Base-by-base conservation (phyloP, 1,284 basidiomycete species). In the Microbotryum saponariae region DNA sequence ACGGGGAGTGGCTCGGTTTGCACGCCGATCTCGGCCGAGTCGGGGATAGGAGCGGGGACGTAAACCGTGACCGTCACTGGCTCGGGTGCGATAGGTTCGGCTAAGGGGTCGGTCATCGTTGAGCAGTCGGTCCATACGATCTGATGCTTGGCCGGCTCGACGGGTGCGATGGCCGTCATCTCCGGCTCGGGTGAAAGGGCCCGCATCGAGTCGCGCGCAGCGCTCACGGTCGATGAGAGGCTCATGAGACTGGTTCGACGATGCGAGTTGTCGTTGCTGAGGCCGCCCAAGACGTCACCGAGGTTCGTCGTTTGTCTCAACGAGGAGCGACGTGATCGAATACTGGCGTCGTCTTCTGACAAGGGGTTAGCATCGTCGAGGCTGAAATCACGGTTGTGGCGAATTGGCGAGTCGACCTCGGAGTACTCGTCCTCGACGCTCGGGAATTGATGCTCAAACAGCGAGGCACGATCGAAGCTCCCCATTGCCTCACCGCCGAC, bases 281-380 rank as follows among this genome's bases (percentile, higher is more conserved):
- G 51, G 48, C 46, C 47, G 4, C 60, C 59, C 20, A 68, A 57
- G 16, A 59, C 57, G 31, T 60, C 60, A 47, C 60, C 64, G 37
- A 68, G 58, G 6, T 58, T 61, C 21, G 61, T 27, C 50, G 33
- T 53, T 33, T 29, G 33, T 9, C 21, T 20, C 16, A 44, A 29
- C 25, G 21, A 47, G 29, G 46, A 56, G 23, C 33, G 53, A 23
- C 21, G 47, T 14, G 61, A 54, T 21, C 42, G 47, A 12, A 51
- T 42, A 45, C 53, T 54, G 10, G 37, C 51, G 12, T 59, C 56
- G 49, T 54, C 54, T 29, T 59, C 62, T n/a, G 58, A 54, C 27
- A 27, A 52, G 78, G 64, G 50, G 23, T 6, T 88, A 88, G 58
- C 37, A 89, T 78, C 68, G 85, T 88, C 3, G 25, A 47, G 50